phyloP scores from a whole-genome alignment of 2,329 filamentous ascomycete species.

The Monilinia fructicola region DNA sequence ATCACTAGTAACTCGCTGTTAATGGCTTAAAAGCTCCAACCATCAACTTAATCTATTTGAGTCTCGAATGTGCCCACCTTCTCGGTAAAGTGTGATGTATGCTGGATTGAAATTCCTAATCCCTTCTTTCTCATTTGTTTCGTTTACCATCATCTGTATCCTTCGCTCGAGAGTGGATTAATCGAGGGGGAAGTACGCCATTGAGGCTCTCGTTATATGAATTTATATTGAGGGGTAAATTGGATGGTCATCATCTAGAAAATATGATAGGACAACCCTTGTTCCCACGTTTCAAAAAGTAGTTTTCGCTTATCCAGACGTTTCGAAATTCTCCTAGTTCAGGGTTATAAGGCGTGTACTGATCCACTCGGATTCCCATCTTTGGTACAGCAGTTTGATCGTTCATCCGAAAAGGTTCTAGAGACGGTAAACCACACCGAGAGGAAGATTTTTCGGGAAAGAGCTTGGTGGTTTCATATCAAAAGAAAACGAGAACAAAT shows the following conservation, averaged over 20 bases:
- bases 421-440: not conserved
- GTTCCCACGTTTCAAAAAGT: slow-evolving; percentile 12
- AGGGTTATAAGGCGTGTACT: not conserved
- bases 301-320: not conserved
- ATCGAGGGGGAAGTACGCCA: slow-evolving; percentile 1
- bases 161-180: not conserved
- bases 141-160: slow-evolving; percentile 1
- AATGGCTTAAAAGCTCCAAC: not conserved
- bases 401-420: not conserved
- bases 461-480: not conserved
- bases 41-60: slow-evolving; percentile 15
- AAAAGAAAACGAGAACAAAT: not conserved
- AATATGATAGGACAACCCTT: not conserved
- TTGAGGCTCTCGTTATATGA: not conserved
- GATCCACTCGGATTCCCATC: slow-evolving; percentile 7
- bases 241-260: not conserved
- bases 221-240: slow-evolving; percentile 16
- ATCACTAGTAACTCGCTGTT: not conserved
- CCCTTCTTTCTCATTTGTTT: slow-evolving; percentile 13
- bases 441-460: not conserved
- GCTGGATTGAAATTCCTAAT: slow-evolving; percentile 15
- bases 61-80: slow-evolving; percentile 4
- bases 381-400: not conserved
- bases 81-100: not conserved
- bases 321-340: not conserved